Percentiles rank a stretch among this genome's conserved stretches.
Evolutionary conservation across 2,329 filamentous ascomycete species (phyloP).

Genomic region (Colletotrichum melonis): DNA sequence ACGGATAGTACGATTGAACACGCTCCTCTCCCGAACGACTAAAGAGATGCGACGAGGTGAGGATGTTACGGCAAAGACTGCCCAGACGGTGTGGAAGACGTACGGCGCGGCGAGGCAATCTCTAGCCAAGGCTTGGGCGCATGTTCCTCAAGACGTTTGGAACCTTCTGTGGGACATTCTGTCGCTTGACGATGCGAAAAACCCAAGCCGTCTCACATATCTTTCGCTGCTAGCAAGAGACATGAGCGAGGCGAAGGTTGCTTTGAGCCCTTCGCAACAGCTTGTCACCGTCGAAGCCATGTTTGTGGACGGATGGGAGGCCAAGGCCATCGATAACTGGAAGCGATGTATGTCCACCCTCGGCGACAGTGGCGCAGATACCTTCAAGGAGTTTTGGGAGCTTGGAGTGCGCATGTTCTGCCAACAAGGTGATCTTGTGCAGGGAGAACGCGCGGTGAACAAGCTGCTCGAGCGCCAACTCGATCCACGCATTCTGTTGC

Average conservation of each 20-base stretch:
- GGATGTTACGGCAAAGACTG: slow-evolving; percentile 44
- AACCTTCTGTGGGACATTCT: slow-evolving; percentile 74
- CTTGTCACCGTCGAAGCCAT: slow-evolving; percentile 76
- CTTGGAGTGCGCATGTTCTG: slow-evolving; percentile 75
- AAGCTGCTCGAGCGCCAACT: slow-evolving; percentile 61
- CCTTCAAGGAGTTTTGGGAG: slow-evolving; percentile 68
- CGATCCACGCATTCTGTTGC: slow-evolving; percentile 70
- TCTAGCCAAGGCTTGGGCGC: slow-evolving; percentile 59
- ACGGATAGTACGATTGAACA: slow-evolving; percentile 52
- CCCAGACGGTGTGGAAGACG: slow-evolving; percentile 58
- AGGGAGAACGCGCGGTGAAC: slow-evolving; percentile 67
- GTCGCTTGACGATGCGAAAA: slow-evolving; percentile 61
- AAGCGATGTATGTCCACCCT: slow-evolving; percentile 66
- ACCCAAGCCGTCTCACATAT: slow-evolving; percentile 69
- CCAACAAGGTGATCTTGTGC: slow-evolving; percentile 65
- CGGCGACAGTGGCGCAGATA: slow-evolving; percentile 56
- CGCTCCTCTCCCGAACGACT: slow-evolving; percentile 42
- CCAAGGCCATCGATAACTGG: slow-evolving; percentile 73
- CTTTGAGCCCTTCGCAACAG: slow-evolving; percentile 67
- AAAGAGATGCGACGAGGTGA: slow-evolving; percentile 43
- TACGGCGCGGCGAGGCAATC: slow-evolving; percentile 59
- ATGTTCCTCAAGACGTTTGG: slow-evolving; percentile 72
- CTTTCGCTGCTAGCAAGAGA: slow-evolving; percentile 73
- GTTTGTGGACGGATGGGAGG: slow-evolving; percentile 70
- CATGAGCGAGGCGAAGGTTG: slow-evolving; percentile 68